A percentile compares a stretch with the other conserved stretches of the same genome.
phyloP scores from a whole-genome alignment of 805 yeast genomes.

The Cyberlindnera maclurae region DNA sequence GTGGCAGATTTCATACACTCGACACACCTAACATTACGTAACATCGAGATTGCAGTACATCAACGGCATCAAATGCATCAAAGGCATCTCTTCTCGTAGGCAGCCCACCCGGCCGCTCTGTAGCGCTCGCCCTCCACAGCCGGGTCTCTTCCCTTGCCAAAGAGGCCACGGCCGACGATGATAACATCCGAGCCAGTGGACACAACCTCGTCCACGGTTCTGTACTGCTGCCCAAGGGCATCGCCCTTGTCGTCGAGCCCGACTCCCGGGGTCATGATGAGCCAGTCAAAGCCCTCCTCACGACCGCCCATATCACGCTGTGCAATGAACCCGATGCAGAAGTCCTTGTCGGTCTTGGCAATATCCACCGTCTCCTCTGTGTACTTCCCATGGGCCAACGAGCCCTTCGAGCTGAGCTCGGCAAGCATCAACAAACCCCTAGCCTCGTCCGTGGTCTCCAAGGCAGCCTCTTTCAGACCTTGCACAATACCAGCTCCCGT shows the following conservation, averaged over 20 bases:
- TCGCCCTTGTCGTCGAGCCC: constrained; percentile 97
- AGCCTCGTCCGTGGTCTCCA: constrained; percentile 62
- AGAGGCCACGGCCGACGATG: constrained; percentile 97
- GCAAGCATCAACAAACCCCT: constrained; percentile 93
- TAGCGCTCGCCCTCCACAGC: constrained; percentile 81
- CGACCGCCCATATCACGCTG: constrained; percentile 81
- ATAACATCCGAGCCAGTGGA: constrained; percentile 86
- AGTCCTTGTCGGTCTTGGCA: constrained; percentile 78
- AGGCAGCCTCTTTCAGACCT: constrained; percentile 78
- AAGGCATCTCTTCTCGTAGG: constrained; percentile 47
- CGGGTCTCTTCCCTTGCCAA: constrained; percentile 92
- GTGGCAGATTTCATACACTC: too few relatives aligned
- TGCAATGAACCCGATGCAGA: constrained; percentile 95
- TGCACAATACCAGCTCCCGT: constrained; percentile 91
- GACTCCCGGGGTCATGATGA: constrained; percentile 97
- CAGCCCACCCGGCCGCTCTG: constrained; percentile 91
- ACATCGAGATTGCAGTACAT: too few relatives aligned
- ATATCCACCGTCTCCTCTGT: constrained; percentile 83
- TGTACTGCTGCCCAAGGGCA: constrained; percentile 90
- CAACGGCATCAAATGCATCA: too few relatives aligned
- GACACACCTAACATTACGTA: too few relatives aligned
- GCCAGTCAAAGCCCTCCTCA: constrained; percentile 88
- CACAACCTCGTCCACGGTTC: constrained; percentile 83
- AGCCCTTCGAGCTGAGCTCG: constrained; percentile 89
- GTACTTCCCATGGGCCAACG: constrained; percentile 89